Percentiles rank a stretch among this genome's conserved stretches.
Conservation (phyloP, 208 protist genomes). For the Crithidia mellificae region DNA sequence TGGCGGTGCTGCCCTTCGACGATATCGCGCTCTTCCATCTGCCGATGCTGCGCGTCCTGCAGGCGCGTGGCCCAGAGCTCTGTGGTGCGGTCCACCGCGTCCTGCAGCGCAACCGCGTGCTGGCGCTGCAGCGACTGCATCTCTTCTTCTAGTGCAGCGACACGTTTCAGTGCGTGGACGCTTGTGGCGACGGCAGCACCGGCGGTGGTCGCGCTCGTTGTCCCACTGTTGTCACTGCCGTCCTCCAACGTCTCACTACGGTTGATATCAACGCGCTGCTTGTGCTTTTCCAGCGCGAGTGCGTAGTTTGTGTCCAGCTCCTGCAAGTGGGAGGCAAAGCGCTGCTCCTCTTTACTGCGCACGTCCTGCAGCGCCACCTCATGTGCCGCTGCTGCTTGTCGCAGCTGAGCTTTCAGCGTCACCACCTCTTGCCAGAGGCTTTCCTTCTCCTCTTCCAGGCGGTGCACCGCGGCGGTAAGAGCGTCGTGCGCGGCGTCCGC, state of each 20-base stretch:
- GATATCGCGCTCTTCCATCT: conserved; percentile 7
- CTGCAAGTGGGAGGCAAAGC: conserved; percentile 9
- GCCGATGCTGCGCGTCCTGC: conserved; percentile 11
- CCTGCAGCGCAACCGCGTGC: conserved; percentile 10
- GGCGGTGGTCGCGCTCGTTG: not conserved
- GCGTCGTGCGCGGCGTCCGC: conserved; percentile 28
- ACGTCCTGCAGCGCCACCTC: conserved; percentile 15
- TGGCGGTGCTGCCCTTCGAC: conserved; percentile 29
- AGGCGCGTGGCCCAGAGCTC: conserved; percentile 18
- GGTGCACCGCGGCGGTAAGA: conserved; percentile 25
- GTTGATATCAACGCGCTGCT: conserved; percentile 13
- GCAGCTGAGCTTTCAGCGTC: conserved; percentile 10
- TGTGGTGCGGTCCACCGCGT: conserved; percentile 12
- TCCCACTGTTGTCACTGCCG: too few species aligned
- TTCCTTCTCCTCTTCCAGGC: conserved; percentile 19
- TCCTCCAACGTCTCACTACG: too few species aligned
- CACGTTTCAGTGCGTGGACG: conserved; percentile 15
- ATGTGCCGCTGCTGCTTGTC: conserved; percentile 6
- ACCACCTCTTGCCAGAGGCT: conserved; percentile 1
- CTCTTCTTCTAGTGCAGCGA: conserved; percentile 27
- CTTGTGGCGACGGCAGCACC: not conserved
- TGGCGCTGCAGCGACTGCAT: conserved; percentile 20
- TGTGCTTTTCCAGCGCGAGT: conserved; percentile 14
- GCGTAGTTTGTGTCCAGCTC: conserved; percentile 17
- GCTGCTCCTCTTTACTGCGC: not conserved